phyloP scores from a whole-genome alignment of 2,329 filamentous ascomycete genomes.

The Hysterium pulicare region DNA sequence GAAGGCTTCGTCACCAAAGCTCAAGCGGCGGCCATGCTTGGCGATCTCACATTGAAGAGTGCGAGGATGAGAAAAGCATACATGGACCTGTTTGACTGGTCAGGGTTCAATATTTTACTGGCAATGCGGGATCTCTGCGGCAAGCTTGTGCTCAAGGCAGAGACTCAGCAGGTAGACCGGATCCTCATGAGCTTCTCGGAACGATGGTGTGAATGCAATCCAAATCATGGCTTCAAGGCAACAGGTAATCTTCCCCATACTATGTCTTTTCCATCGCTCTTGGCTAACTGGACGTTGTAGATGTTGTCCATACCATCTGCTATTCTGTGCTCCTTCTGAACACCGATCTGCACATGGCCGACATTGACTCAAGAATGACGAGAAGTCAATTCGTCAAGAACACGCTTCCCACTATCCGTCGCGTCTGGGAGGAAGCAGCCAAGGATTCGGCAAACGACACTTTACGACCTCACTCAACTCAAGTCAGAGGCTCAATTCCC shows the following conservation, averaged over 20 bases:
- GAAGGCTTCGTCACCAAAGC: conserved; percentile 77
- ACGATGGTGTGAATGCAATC: conserved; percentile 91
- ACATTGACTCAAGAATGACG: conserved; percentile 97
- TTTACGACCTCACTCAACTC: conserved; percentile 31
- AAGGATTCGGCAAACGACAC: conserved; percentile 31
- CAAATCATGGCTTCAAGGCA: conserved; percentile 87
- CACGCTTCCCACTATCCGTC: conserved; percentile 83
- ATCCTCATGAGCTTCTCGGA: conserved; percentile 86
- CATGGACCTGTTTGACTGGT: conserved; percentile 89
- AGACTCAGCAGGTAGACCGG: conserved; percentile 95
- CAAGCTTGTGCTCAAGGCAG: conserved; percentile 77
- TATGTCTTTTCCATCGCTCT: not conserved
- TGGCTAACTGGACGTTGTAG: conserved; percentile 47
- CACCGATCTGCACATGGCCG: conserved; percentile 90
- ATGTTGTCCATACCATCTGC: conserved; percentile 95
- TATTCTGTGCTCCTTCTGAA: conserved; percentile 95
- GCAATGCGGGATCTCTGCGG: conserved; percentile 78
- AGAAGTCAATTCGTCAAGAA: conserved; percentile 93
- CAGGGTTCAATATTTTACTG: conserved; percentile 72
- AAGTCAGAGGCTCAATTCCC: conserved; percentile 32
- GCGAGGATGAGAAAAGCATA: conserved; percentile 66
- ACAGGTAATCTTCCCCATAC: conserved; percentile 56
- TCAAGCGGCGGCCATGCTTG: conserved; percentile 83
- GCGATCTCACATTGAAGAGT: conserved; percentile 60
- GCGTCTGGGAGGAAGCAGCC: conserved; percentile 69